Evolutionary conservation across 345 rosid species (phyloP), one percentile per base, ranked within the genome.

Genomic region (Boechera divaricarpa): DNA sequence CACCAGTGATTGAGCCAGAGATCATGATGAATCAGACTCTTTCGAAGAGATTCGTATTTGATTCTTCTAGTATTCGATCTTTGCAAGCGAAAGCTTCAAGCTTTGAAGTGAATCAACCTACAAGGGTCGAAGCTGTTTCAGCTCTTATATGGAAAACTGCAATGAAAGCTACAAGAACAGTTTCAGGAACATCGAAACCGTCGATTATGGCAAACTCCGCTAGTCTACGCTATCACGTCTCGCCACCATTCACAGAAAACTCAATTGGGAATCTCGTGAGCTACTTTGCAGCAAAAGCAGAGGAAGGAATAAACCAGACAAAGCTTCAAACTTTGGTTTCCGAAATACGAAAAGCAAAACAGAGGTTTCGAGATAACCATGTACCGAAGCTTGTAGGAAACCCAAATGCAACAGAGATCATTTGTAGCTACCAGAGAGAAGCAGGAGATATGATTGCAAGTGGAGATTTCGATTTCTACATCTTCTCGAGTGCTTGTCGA

Each of bases 71-170:
- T 13, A 69, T 80, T 32, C 45, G 70, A 71, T 63, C 76, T 41
- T 7, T 80, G 2, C 79, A 80, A 66, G 80, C 47, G 1, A 79
- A 29, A 39, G 84, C 80, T 32, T 73, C 82, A 3, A 77, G 81
- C 63, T 59, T 71, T 16, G 66, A 49, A 11, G 83, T 85, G 65
- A 67, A 29, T 18, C 79, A 81, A 24, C 89, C 88, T 0, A 81
- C 89, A 11, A 68, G 88, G 44, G 80, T 85, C 1, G 90, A 88
- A 63, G 85, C 76, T 15, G 85, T 88, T 7, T 77, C 87, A 11
- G 88, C 89, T 49, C 78, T 86, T 28, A 77, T 88, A 21, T 80
- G 86, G 82, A 81, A 77, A 74, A 47, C 70, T 39, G 79, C 72
- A 24, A 80, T 80, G 78, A 36, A 74, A 31, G 79, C 73, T 5